Conservation (phyloP, 495 filamentous ascomycete genomes). For the Astrocystis sublimbata region DNA sequence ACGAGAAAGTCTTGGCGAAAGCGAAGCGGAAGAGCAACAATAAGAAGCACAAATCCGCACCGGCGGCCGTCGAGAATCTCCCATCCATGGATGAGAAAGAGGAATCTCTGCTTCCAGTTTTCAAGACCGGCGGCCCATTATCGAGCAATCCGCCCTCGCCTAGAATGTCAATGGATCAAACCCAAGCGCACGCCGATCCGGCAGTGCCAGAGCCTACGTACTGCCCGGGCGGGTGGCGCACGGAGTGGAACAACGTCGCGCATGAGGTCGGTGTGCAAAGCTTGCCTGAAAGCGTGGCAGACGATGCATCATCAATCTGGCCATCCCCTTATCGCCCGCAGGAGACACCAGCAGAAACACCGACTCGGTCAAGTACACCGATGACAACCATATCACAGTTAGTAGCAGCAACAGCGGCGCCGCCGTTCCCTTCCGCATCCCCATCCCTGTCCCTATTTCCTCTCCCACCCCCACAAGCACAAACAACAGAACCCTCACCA, state of each 20-base stretch:
- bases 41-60: neutral
- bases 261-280: constrained; percentile 10
- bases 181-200: neutral
- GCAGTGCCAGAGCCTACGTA: constrained; percentile 26
- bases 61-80: neutral
- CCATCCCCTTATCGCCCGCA: neutral
- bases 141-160: neutral
- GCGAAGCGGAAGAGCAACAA: too few relatives aligned
- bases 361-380: too few relatives aligned
- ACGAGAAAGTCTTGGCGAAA: neutral
- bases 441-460: too few relatives aligned
- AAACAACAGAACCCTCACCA: too few relatives aligned
- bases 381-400: too few relatives aligned
- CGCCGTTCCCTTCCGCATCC: too few relatives aligned
- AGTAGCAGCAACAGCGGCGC: too few relatives aligned
- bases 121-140: neutral
- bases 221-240: constrained; percentile 28
- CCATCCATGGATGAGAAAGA: neutral
- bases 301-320: neutral
- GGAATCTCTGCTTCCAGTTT: neutral
- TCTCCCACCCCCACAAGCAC: too few relatives aligned
- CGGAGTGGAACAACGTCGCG: constrained; percentile 27
- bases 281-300: neutral
- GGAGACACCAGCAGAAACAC: neutral
- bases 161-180: neutral